A percentile compares a stretch with the other conserved stretches of the same genome.
These are phyloP conservation scores for Venturiaceae sp. DNA, from an alignment of 2,329 filamentous ascomycete species.

Conservation along the genomic window DNA sequence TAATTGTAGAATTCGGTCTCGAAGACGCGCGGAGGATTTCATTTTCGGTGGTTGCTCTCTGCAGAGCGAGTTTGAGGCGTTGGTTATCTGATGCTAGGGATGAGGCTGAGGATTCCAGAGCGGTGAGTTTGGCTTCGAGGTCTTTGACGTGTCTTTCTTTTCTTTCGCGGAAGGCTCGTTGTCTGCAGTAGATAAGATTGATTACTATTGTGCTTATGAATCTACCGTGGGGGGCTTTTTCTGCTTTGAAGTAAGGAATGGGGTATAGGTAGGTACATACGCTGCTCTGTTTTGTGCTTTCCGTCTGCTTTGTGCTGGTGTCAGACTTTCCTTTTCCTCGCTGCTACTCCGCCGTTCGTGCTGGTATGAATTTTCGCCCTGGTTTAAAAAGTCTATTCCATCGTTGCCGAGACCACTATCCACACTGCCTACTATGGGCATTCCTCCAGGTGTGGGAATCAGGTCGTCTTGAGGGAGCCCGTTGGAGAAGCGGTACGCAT, in stretches of 20 bases:
- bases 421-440: constrained; percentile 25
- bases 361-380: constrained; percentile 17
- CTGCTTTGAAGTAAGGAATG: neutral
- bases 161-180: constrained; percentile 90
- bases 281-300: constrained; percentile 66
- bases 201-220: constrained; percentile 1
- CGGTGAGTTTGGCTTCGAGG: constrained; percentile 74
- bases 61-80: constrained; percentile 71
- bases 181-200: constrained; percentile 41
- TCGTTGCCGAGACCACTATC: constrained; percentile 31
- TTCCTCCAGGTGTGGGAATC: neutral
- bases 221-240: neutral
- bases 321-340: constrained; percentile 36
- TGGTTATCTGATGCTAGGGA: constrained; percentile 75
- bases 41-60: constrained; percentile 81
- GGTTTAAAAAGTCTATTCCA: constrained; percentile 1
- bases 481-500: constrained; percentile 12
- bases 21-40: constrained; percentile 59
- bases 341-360: constrained; percentile 28
- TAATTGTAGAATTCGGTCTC: neutral
- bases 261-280: constrained; percentile 37
- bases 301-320: constrained; percentile 42
- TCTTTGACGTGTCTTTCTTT: constrained; percentile 94
- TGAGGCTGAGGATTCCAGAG: constrained; percentile 64
- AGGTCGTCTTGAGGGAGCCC: neutral